Evolutionary conservation across 306 rosid species (phyloP).

Genomic region (Ormosia semicastrata): DNA sequence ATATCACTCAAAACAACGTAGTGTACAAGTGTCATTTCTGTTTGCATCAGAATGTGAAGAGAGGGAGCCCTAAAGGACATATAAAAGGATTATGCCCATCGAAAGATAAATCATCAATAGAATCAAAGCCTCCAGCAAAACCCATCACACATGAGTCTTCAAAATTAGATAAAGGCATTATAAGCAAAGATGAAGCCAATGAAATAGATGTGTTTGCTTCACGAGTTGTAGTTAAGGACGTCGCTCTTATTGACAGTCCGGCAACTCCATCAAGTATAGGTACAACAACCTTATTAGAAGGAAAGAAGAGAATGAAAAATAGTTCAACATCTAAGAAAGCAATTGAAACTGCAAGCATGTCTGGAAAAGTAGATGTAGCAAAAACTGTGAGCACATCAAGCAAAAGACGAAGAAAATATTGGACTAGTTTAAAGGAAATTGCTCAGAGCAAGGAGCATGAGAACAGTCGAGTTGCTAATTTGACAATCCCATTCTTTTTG

Average conservation of each 20-base stretch:
- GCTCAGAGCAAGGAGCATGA: constrained; percentile 40
- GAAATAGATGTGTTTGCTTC: constrained; percentile 23
- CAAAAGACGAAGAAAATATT: constrained; percentile 60
- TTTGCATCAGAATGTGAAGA: constrained; percentile 56
- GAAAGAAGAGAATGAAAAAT: constrained; percentile 51
- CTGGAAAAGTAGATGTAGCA: constrained; percentile 29
- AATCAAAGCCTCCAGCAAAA: constrained; percentile 24
- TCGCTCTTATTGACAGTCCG: constrained; percentile 1
- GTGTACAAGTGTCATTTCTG: constrained; percentile 71
- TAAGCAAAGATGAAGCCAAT: constrained; percentile 18
- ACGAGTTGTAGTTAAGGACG: neutral
- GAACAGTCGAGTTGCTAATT: constrained; percentile 19
- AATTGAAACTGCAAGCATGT: constrained; percentile 27
- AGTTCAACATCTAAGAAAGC: constrained; percentile 36
- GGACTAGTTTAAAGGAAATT: constrained; percentile 82
- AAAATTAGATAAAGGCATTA: constrained; percentile 25
- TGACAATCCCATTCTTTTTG: constrained; percentile 47
- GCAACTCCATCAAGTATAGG: constrained; percentile 33
- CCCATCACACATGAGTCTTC: neutral
- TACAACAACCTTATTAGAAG: constrained; percentile 26
- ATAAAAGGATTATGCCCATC: constrained; percentile 49
- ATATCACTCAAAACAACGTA: constrained; percentile 48
- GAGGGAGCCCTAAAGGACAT: constrained; percentile 64
- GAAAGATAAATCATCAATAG: constrained; percentile 31
- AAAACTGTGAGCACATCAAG: constrained; percentile 34